Base-by-base conservation (phyloP, 2,329 filamentous ascomycete species). In the Penicillium freii region DNA sequence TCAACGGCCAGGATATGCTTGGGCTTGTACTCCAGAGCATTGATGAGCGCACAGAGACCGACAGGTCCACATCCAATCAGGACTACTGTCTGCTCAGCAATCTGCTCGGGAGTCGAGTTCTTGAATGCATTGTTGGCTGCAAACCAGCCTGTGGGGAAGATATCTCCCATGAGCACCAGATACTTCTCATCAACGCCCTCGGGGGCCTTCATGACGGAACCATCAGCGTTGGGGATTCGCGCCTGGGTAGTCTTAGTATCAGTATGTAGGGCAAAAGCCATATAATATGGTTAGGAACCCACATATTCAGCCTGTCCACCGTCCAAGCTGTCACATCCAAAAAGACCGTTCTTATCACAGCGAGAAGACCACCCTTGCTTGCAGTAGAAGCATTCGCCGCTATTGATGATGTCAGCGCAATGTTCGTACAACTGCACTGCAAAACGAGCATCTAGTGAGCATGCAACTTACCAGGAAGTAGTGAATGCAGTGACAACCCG, bases 141-240 rank as follows among this genome's bases (percentile, higher is more conserved):
- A 66, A 92, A 96, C 76, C 86, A 96, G 8, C 92, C 77, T 0
- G 87, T 91, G 1, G 92, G 92, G 74, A 94, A 96, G 67, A 96
- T 95, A 70, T 96, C 92, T 17, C 90, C 91, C 92, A 96, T 96
- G 27, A 96, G 82, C 7, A 95, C 86, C 48, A 95, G 80, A 36
- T 86, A 86, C 62, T 89, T 83, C 64, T 93, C 87, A 21, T 87
- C 84, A 57, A 95, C 88, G 9, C 82, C 84, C 1, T 84, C 74
- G 0, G 89, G 88, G 0, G 91, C 87, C 67, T 87, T 88, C 69
- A 92, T 82, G n/a, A 88, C 84, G 0, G 91, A 95, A 36, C 86
- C 85, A 68, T 96, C 91, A 11, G 92, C 92, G 54, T 88, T 78
- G 0, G 92, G 92, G 15, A 96, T 83, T 34, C 91, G 86, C 51